A percentile compares a stretch with the other conserved stretches of the same genome.
Conservation (phyloP, 108 stramenopile genomes). For the Halocafeteria seosinensis region DNA sequence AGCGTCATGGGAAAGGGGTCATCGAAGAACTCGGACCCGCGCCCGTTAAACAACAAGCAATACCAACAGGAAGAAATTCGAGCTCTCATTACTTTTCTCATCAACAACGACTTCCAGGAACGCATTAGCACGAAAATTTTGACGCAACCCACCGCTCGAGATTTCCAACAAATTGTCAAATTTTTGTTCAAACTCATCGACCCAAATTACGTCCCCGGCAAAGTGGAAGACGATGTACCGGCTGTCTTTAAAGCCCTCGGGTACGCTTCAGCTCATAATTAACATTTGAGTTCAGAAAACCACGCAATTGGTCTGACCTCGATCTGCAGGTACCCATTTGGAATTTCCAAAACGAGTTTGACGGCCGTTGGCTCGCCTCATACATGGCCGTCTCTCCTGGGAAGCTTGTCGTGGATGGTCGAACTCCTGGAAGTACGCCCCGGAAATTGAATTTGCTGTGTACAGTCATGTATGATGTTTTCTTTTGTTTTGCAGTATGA, state of each 20-base stretch:
- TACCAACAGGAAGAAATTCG: conserved; percentile 51
- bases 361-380: conserved; percentile 92
- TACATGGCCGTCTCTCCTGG: conserved; percentile 88
- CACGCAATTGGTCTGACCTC: no score
- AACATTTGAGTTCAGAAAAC: not conserved
- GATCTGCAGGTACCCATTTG: no score
- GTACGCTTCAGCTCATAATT: conserved; percentile 64
- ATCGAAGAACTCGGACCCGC: conserved; percentile 18
- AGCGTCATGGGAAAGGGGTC: not conserved
- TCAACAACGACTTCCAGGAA: conserved; percentile 46
- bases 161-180: conserved; percentile 75
- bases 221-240: conserved; percentile 83
- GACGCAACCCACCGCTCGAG: conserved; percentile 65
- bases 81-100: conserved; percentile 50
- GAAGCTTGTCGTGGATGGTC: conserved; percentile 78
- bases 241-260: conserved; percentile 66
- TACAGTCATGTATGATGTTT: no score
- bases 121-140: conserved; percentile 56
- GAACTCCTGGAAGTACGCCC: conserved; percentile 65
- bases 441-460: no score
- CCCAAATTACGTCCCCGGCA: conserved; percentile 50
- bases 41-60: conserved; percentile 46
- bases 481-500: no score
- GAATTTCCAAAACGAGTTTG: conserved; percentile 44
- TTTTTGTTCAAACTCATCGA: conserved; percentile 73